phyloP scores from a whole-genome alignment of 768 basidiomycete species.

The Trametes gibbosa region DNA sequence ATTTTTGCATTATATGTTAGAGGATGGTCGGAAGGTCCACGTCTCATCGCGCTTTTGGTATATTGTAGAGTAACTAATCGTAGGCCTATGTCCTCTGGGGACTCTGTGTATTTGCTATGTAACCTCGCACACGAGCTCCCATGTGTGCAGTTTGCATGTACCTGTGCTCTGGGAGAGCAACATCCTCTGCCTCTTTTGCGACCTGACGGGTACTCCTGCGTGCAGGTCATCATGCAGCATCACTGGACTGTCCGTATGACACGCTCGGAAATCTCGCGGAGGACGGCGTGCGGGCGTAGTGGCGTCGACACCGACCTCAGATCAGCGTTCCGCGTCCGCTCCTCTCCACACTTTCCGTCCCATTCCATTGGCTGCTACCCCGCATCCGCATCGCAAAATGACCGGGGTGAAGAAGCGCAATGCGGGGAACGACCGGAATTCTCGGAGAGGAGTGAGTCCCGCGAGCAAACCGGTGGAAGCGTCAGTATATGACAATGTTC shows the following conservation, averaged over 20 bases:
- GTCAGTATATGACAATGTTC: no score
- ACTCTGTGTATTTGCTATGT: slow-evolving; percentile 5
- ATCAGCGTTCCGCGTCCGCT: neutral
- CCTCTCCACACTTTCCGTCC: neutral
- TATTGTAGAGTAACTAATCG: slow-evolving; percentile 16
- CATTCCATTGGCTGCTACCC: slow-evolving; percentile 7
- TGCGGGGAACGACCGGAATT: slow-evolving; percentile 2
- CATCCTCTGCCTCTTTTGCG: no score
- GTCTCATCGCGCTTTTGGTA: neutral
- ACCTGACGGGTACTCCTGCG: no score
- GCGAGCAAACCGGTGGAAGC: neutral
- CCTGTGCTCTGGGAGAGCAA: no score
- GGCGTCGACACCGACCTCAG: neutral
- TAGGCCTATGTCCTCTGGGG: neutral
- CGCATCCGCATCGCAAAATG: neutral
- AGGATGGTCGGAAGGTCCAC: neutral
- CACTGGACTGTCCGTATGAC: neutral
- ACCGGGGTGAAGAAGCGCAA: neutral
- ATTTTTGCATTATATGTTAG: slow-evolving; percentile 9
- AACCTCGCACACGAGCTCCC: neutral
- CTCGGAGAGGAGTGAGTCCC: neutral
- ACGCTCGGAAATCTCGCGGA: slow-evolving; percentile 4
- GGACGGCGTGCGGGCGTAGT: neutral
- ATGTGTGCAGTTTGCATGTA: neutral
- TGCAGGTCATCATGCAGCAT: no score